A percentile compares a stretch with the other conserved stretches of the same genome.
These are phyloP conservation scores for Pestalotiopsis sp. DNA, from an alignment of 2,329 filamentous ascomycete genomes.

Conservation along the genomic window DNA sequence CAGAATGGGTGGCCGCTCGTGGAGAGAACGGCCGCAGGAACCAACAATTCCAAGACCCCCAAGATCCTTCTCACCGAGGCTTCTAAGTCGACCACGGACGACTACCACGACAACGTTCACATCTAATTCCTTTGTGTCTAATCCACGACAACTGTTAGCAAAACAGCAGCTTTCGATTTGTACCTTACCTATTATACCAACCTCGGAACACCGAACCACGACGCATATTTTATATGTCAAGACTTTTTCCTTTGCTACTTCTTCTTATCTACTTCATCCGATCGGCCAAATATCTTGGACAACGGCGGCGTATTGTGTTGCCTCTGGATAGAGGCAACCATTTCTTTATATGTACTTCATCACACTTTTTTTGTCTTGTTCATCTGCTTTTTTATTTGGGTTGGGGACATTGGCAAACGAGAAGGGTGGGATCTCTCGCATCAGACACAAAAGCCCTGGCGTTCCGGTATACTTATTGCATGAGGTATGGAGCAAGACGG, in stretches of 20 bases:
- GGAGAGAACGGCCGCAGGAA: conserved; percentile 44
- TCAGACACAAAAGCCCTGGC: conserved; percentile 14
- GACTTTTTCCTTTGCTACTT: conserved; percentile 2
- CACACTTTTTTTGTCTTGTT: not conserved
- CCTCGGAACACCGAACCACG: not conserved
- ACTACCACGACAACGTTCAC: not conserved
- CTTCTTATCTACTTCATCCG: conserved; percentile 11
- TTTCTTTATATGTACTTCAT: conserved; percentile 1
- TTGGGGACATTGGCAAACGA: conserved; percentile 10
- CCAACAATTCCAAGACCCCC: conserved; percentile 43
- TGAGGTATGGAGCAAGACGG: conserved; percentile 14
- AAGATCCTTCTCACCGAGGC: conserved; percentile 46
- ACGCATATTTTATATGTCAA: conserved; percentile 9
- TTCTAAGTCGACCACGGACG: not conserved
- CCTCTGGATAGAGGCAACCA: conserved; percentile 11
- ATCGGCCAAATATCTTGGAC: conserved; percentile 9
- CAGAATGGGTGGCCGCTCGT: conserved; percentile 53
- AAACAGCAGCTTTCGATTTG: conserved; percentile 3
- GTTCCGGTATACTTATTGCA: conserved; percentile 15
- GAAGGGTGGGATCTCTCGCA: conserved; percentile 13
- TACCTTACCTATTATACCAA: conserved; percentile 8
- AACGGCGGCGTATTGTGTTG: conserved; percentile 13
- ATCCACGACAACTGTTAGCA: conserved; percentile 4
- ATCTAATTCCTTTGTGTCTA: conserved; percentile 16
- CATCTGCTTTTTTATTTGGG: conserved; percentile 1